phyloP scores from a whole-genome alignment of 352 stramenopile genomes.

The Albugo candida region DNA sequence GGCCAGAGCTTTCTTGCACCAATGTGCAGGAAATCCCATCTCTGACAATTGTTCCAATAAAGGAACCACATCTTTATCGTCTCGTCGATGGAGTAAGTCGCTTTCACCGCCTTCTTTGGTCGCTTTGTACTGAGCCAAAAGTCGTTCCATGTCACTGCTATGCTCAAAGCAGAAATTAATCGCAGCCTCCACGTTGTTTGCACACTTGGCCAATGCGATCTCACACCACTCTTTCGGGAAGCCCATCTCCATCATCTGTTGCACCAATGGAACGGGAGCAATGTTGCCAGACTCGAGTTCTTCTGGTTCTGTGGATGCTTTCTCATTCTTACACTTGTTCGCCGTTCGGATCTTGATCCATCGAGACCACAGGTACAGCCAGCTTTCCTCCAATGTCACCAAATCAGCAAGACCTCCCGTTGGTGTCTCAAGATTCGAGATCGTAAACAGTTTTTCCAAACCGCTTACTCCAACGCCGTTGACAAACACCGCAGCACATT shows the following conservation, averaged over 20 bases:
- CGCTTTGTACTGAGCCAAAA: constrained; percentile 61
- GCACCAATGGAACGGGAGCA: constrained; percentile 44
- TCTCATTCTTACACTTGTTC: constrained; percentile 1
- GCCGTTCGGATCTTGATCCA: constrained; percentile 42
- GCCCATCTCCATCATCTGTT: constrained; percentile 89
- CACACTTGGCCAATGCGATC: constrained; percentile 63
- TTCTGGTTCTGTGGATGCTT: background rate
- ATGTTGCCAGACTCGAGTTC: constrained; percentile 8
- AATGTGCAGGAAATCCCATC: constrained; percentile 87
- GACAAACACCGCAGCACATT: constrained; percentile 46
- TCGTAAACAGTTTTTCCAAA: constrained; percentile 38
- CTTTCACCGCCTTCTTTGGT: constrained; percentile 23
- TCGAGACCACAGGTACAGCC: constrained; percentile 54
- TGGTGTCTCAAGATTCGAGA: constrained; percentile 54
- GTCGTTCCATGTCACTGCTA: constrained; percentile 78
- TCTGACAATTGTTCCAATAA: constrained; percentile 77
- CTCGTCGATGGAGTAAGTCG: constrained; percentile 24
- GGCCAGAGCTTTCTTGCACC: constrained; percentile 80
- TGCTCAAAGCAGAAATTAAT: constrained; percentile 89
- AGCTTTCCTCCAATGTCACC: constrained; percentile 56
- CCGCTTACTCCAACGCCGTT: constrained; percentile 25
- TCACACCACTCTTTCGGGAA: constrained; percentile 86
- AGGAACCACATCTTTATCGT: constrained; percentile 5
- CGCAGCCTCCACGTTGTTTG: constrained; percentile 76
- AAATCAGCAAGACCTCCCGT: constrained; percentile 50